Conservation (phyloP, 179 eudicot genomes). For the Carnegiea gigantea region DNA sequence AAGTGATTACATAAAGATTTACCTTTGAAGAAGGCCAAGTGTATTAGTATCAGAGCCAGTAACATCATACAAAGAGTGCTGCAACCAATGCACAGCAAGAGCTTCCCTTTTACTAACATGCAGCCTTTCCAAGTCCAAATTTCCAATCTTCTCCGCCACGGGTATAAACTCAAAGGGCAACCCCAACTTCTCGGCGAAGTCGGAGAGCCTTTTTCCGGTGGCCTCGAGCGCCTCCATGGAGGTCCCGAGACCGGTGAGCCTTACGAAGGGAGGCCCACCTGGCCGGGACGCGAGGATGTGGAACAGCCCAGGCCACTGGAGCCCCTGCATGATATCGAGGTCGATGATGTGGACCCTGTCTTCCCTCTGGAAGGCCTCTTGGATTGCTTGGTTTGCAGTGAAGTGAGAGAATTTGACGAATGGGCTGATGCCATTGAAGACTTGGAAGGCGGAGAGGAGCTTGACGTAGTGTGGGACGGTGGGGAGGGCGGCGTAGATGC, state of each 20-base stretch:
- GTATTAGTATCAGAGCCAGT: constrained; percentile 86
- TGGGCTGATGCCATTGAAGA: constrained; percentile 94
- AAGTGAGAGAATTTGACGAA: constrained; percentile 91
- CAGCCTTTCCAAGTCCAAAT: constrained; percentile 62
- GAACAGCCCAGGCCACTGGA: constrained; percentile 94
- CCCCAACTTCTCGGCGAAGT: constrained; percentile 82
- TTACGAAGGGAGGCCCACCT: constrained; percentile 83
- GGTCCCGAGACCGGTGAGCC: constrained; percentile 81
- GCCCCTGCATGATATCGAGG: constrained; percentile 91
- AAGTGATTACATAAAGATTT: constrained; percentile 3
- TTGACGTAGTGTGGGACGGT: constrained; percentile 43
- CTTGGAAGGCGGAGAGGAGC: constrained; percentile 77
- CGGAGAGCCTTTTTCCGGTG: constrained; percentile 83
- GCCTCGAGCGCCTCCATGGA: constrained; percentile 79
- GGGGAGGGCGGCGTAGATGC: constrained; percentile 53
- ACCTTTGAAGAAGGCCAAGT: constrained; percentile 84
- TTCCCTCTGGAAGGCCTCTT: constrained; percentile 85
- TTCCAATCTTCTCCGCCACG: constrained; percentile 51
- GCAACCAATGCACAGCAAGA: constrained; percentile 97
- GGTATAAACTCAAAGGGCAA: constrained; percentile 72
- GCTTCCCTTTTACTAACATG: constrained; percentile 81
- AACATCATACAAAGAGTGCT: constrained; percentile 90
- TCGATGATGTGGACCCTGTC: constrained; percentile 85
- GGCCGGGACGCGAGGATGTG: constrained; percentile 87
- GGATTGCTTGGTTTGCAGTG: constrained; percentile 95